Evolutionary conservation across 495 filamentous ascomycete genomes (phyloP), one percentile per base, ranked within the genome.

Genomic region (Aspergillus ostianus): DNA sequence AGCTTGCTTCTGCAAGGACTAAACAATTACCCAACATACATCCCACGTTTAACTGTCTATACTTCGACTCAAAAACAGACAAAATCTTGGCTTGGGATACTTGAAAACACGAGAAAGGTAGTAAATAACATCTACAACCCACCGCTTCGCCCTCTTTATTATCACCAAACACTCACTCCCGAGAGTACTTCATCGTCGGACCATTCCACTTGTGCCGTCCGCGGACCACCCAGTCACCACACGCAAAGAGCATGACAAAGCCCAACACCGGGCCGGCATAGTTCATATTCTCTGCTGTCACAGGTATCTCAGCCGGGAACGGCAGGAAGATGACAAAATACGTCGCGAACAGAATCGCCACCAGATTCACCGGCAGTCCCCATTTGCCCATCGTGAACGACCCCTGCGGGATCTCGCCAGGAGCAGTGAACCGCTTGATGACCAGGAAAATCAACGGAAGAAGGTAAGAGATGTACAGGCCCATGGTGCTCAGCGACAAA

Each of bases 381-480:
- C 66, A 66, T 21, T 58, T 64, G 0, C 73, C 71, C 17, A 76
- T 59, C 29, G 56, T 63, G 46, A 69, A 78, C 4, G 68, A 58
- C 32, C 73, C 75, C 57, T 47, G 62, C 1, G 61, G 65, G n/a
- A 76, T 53, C 59, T 57, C 69, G 53, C 55, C 51, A 41, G 64
- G 64, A 3, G 59, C 64, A 20, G 54, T 67, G 47, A 69, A 58
- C 2, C 68, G 70, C 58, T 64, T 70, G 23, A 59, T 63, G 6
- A 79, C 61, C 49, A 82, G 59, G 12, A 82, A 70, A 18, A 74
- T 18, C 30, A 78, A 71, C 21, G 81, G 80, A 44, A 82, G 72
- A 9, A 79, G 66, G 63, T 85, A 85, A 13, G 81, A 82, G 53
- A 80, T 69, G 36, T 79, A 78, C n/a, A 83, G 64, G 0, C 69